A percentile compares a stretch with the other conserved stretches of the same genome.
Evolutionary conservation across 305 asterid species (phyloP).

Genomic region (Solanum hybrid): DNA sequence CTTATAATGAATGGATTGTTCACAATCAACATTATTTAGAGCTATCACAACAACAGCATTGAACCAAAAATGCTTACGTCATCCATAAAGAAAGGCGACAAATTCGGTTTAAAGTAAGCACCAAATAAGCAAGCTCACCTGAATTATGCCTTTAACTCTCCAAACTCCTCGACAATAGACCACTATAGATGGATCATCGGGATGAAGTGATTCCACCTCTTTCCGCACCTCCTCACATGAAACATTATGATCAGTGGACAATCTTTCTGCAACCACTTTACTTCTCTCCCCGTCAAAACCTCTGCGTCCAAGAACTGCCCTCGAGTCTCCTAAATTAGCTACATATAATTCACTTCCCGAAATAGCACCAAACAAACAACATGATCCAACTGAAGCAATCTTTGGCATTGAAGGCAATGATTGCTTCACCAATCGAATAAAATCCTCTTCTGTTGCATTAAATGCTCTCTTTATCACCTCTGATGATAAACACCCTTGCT

Average conservation of each 20-base stretch:
- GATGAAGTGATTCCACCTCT: slow-evolving; percentile 89
- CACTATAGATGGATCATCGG: slow-evolving; percentile 67
- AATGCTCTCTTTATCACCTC: slow-evolving; percentile 87
- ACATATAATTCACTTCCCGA: slow-evolving; percentile 65
- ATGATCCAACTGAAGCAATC: slow-evolving; percentile 87
- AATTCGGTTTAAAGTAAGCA: background rate
- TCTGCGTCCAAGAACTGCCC: slow-evolving; percentile 86
- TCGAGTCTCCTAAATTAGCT: slow-evolving; percentile 88
- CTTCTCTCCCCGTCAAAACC: slow-evolving; percentile 60
- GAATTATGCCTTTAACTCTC: slow-evolving; percentile 96
- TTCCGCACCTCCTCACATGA: slow-evolving; percentile 69
- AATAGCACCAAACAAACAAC: slow-evolving; percentile 88
- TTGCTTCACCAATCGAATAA: slow-evolving; percentile 62
- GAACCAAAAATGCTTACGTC: background rate
- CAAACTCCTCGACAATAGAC: slow-evolving; percentile 88
- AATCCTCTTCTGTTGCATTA: slow-evolving; percentile 86
- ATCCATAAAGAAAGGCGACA: background rate
- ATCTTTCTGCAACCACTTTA: slow-evolving; percentile 68
- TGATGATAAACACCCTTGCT: slow-evolving; percentile 74
- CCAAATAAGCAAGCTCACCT: slow-evolving; percentile 36
- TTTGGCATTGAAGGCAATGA: slow-evolving; percentile 57
- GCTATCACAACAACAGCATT: background rate
- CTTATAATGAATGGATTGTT: background rate
- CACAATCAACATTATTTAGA: background rate
- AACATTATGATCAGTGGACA: slow-evolving; percentile 90